These are phyloP conservation scores for Rhizopogon vinicolor DNA, from an alignment of 768 basidiomycete genomes.

Conservation along the genomic window DNA sequence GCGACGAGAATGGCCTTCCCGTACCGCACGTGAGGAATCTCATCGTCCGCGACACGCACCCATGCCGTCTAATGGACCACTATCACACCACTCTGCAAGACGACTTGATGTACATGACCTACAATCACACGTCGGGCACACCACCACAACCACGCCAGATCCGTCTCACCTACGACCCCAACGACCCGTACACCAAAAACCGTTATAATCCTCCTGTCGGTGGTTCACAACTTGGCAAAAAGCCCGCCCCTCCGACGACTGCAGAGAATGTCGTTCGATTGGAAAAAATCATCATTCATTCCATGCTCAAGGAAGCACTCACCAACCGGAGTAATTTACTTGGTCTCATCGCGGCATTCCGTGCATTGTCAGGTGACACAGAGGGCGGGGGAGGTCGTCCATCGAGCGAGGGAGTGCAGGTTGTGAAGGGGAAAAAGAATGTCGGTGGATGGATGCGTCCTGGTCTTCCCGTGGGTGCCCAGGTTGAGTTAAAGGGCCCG, in stretches of 20 bases:
- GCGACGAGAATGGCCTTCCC: conserved; percentile 59
- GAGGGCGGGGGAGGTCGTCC: conserved; percentile 67
- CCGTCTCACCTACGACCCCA: conserved; percentile 67
- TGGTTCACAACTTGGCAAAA: conserved; percentile 62
- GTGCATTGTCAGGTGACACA: conserved; percentile 84
- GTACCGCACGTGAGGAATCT: conserved; percentile 59
- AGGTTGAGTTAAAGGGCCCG: conserved; percentile 86
- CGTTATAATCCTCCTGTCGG: conserved; percentile 73
- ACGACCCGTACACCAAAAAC: conserved; percentile 79
- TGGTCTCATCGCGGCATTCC: conserved; percentile 82
- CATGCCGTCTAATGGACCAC: conserved; percentile 75
- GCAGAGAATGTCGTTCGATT: conserved; percentile 68
- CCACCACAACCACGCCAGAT: conserved; percentile 52
- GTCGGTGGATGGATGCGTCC: conserved; percentile 82
- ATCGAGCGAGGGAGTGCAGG: conserved; percentile 70
- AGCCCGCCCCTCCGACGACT: conserved; percentile 60
- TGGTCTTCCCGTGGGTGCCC: conserved; percentile 78
- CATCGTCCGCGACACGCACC: conserved; percentile 63
- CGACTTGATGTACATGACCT: conserved; percentile 93
- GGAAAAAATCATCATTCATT: conserved; percentile 82
- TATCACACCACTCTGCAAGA: conserved; percentile 80
- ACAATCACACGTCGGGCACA: conserved; percentile 65
- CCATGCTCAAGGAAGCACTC: conserved; percentile 79
- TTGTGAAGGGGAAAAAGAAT: conserved; percentile 64
- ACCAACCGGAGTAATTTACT: conserved; percentile 68